Conservation (phyloP, 2,329 filamentous ascomycete species). For the Fusarium bulbicola region DNA sequence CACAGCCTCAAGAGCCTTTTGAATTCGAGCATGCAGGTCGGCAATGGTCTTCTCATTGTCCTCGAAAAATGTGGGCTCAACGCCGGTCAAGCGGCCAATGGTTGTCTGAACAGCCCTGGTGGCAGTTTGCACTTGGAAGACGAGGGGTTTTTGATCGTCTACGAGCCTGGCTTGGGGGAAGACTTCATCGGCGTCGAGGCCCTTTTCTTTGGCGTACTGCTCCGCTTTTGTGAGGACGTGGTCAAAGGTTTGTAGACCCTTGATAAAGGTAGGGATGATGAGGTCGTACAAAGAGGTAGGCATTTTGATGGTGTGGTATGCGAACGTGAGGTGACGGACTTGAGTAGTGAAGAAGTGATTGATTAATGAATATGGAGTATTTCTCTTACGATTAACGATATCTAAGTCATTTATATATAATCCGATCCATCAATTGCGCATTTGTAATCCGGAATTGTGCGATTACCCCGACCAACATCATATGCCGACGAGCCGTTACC, state of each 20-base stretch:
- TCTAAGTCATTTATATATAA: background rate
- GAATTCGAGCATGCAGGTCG: background rate
- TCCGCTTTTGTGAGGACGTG: conserved; percentile 22
- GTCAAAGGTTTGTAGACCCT: background rate
- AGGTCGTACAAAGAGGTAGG: conserved; percentile 1
- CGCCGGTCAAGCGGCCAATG: conserved; percentile 25
- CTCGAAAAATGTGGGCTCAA: conserved; percentile 16
- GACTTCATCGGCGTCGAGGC: conserved; percentile 14
- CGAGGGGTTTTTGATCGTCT: conserved; percentile 30
- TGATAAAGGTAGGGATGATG: background rate
- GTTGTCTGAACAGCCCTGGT: conserved; percentile 23
- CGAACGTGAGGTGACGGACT: rapidly evolving
- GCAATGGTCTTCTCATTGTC: conserved; percentile 11
- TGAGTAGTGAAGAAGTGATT: background rate
- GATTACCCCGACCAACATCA: background rate
- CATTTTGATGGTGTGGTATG: background rate
- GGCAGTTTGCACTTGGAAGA: conserved; percentile 34
- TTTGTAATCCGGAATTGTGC: background rate
- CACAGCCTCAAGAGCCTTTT: background rate
- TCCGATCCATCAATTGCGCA: rapidly evolving
- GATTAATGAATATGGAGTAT: rapidly evolving
- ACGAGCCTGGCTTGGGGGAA: conserved; percentile 24
- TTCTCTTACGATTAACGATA: too few relatives aligned
- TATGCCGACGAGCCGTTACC: background rate
- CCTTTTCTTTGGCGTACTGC: conserved; percentile 31